Percentiles rank a stretch among this genome's conserved stretches.
Evolutionary conservation across 2,329 filamentous ascomycete genomes (phyloP).

Genomic region (Paecilomyces formosus): DNA sequence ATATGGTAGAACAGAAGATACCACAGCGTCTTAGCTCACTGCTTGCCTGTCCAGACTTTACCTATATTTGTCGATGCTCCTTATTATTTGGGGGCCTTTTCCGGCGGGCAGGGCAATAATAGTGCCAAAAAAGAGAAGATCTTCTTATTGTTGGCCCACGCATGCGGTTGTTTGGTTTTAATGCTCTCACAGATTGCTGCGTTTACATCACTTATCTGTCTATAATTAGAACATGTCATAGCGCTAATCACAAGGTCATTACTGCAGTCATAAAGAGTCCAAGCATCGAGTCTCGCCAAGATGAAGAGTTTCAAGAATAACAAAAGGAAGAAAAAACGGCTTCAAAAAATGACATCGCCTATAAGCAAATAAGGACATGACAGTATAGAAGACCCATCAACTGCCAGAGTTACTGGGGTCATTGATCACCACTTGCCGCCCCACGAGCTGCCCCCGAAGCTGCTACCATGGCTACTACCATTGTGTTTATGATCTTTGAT

Average conservation of each 20-base stretch:
- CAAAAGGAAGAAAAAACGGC: not conserved
- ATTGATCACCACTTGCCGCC: conserved; percentile 6
- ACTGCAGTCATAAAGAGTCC: not conserved
- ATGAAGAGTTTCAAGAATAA: not conserved
- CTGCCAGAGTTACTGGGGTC: not conserved
- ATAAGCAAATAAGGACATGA: not conserved
- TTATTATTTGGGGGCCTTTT: not conserved
- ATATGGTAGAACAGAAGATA: not conserved
- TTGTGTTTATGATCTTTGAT: conserved; percentile 36
- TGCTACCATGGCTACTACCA: conserved; percentile 12
- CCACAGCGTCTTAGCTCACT: not conserved
- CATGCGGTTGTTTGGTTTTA: not conserved
- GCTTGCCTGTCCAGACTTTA: not conserved
- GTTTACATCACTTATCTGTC: not conserved
- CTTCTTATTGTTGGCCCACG: not conserved
- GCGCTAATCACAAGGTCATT: not conserved
- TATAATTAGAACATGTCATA: not conserved
- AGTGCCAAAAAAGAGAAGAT: not conserved
- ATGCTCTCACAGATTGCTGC: not conserved
- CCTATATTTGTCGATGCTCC: not conserved
- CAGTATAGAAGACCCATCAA: not conserved
- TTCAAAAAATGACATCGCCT: not conserved
- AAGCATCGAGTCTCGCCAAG: not conserved
- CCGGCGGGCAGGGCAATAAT: not conserved
- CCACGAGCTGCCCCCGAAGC: conserved; percentile 12